Evolutionary conservation across 179 eudicot species (phyloP).

Genomic region (Corrigiola litoralis): DNA sequence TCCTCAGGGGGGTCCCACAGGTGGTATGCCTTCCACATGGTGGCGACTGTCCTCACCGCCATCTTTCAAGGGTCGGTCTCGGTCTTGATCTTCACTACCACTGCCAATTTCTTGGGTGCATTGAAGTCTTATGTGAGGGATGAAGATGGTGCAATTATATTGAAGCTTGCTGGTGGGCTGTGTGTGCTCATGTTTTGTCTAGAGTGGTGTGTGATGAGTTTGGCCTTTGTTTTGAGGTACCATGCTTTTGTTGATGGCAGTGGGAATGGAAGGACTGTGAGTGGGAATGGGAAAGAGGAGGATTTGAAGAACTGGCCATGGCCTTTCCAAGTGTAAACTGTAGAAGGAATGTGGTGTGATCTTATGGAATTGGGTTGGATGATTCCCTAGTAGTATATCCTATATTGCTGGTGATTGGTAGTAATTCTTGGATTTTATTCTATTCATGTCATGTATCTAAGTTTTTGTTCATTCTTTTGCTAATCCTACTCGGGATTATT

Average conservation of each 20-base stretch:
- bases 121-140: constrained; percentile 60
- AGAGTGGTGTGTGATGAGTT: constrained; percentile 60
- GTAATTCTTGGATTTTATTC: not conserved
- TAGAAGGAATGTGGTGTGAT: not conserved
- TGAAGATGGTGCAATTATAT: constrained; percentile 53
- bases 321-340: constrained; percentile 43
- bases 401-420: too few relatives aligned
- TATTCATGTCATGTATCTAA: not conserved
- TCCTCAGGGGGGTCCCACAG: constrained; percentile 22
- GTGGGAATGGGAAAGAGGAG: constrained; percentile 31
- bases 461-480: constrained; percentile 13
- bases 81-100: constrained; percentile 47
- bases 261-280: not conserved
- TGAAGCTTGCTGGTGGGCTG: constrained; percentile 62
- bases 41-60: constrained; percentile 50
- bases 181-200: constrained; percentile 57
- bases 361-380: not conserved
- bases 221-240: constrained; percentile 54
- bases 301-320: constrained; percentile 54
- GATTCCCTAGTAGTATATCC: too few relatives aligned
- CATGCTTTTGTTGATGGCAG: constrained; percentile 32
- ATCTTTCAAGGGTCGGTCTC: constrained; percentile 75
- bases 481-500: constrained; percentile 6
- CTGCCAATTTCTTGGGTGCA: constrained; percentile 35
- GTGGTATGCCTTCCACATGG: constrained; percentile 48